phyloP scores from a whole-genome alignment of 371 early-diverging fungal species.

The Mortierella polycephala region DNA sequence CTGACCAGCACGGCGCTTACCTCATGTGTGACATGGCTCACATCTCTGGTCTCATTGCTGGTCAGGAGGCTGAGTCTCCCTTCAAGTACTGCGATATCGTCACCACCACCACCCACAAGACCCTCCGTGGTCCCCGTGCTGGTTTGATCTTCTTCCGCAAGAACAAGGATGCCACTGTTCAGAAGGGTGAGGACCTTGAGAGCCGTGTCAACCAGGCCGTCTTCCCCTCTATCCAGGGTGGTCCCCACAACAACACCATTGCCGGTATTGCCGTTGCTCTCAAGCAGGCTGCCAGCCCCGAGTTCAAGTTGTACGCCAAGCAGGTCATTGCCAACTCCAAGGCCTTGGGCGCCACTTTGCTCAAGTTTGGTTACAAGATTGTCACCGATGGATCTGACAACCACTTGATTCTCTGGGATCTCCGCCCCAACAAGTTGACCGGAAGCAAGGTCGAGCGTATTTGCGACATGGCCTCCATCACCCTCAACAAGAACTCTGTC shows the following conservation, averaged over 20 bases:
- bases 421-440: conserved; percentile 85
- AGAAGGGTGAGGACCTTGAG: conserved; percentile 89
- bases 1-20: conserved; percentile 92
- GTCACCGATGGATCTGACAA: conserved; percentile 96
- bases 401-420: conserved; percentile 94
- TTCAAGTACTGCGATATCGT: conserved; percentile 99
- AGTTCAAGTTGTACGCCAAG: conserved; percentile 93
- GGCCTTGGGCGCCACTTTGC: conserved; percentile 81
- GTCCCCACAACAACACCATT: conserved; percentile 99
- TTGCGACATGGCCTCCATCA: conserved; percentile 94
- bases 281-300: conserved; percentile 93
- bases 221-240: conserved; percentile 99
- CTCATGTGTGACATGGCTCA: conserved; percentile 99
- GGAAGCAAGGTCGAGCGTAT: conserved; percentile 95
- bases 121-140: conserved; percentile 98
- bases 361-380: conserved; percentile 85
- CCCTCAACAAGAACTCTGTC: conserved; percentile 95
- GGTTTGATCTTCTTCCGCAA: conserved; percentile 99
- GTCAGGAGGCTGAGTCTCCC: conserved; percentile 88
- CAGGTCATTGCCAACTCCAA: conserved; percentile 94
- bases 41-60: conserved; percentile 94
- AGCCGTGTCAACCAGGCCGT: conserved; percentile 96
- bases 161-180: conserved; percentile 66
- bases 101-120: conserved; percentile 99
- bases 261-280: conserved; percentile 98